Evolutionary conservation across 2,329 filamentous ascomycete species (phyloP), one percentile per base, ranked within the genome.

Genomic region (Aspergillaceae sp.): DNA sequence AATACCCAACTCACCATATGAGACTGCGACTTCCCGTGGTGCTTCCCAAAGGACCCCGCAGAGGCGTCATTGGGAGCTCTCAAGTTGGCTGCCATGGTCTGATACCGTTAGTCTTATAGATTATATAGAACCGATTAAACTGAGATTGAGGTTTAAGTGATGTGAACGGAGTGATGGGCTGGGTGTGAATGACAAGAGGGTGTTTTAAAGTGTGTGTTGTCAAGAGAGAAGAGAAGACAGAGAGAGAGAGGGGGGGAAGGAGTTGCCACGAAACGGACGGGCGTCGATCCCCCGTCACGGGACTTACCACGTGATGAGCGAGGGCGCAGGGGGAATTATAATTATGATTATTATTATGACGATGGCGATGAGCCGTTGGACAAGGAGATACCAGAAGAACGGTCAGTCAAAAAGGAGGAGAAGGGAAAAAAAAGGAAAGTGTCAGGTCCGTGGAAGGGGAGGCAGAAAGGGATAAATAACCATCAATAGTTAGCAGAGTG

Each of bases 51-150:
- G 42, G 59, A 59, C 45, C 61, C 63, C 46, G 62, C 50, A 48
- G 61, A 54, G 48, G 58, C 56, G 34, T 61, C 59, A 49, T 71
- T 70, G 51, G 82, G 59, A 41, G 68, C 64, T 47, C 65, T 91
- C 61, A 96, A 78, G 76, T 38, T 36, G 62, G 80, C 76, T 54
- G 86, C 82, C 85, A 91, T 91, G 60, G 58, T 73, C 19, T 19
- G 19, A 19, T 19, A 19, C 19, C 19, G 19, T 19, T 19, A 19
- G 19, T 19, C 19, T 19, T 19, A 19, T 19, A 19, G 19, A 19
- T 19, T 19, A 19, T 19, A 19, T 19, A 19, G 2, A 19, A 19
- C 19, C 19, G 19, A 19, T 19, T 19, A 19, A 19, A 19, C 2
- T 2, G 19, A 19, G 19, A 19, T 19, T 19, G 19, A 19, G 19